A percentile compares a stretch with the other conserved stretches of the same genome.
These are phyloP conservation scores for Entomortierella beljakovae DNA, from an alignment of 192 early-diverging fungal species.

Conservation along the genomic window DNA sequence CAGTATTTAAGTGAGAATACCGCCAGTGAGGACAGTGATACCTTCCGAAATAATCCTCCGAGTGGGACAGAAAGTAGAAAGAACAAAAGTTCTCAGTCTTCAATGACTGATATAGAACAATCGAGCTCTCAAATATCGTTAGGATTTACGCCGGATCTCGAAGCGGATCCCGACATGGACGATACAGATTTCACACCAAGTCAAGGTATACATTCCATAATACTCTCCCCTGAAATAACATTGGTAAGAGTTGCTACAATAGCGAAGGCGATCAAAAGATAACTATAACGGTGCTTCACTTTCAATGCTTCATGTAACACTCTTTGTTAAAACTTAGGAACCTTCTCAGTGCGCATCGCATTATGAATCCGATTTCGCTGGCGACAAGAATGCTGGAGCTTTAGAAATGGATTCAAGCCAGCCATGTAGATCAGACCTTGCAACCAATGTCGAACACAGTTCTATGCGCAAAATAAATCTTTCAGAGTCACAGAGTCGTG, in stretches of 20 bases:
- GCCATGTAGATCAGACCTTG: too few species aligned
- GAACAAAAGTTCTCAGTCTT: not conserved
- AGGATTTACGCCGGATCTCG: slow-evolving; percentile 15
- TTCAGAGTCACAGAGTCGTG: not conserved
- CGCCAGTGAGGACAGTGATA: too few species aligned
- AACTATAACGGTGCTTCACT: not conserved
- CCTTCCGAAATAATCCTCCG: too few species aligned
- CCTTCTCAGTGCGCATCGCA: too few species aligned
- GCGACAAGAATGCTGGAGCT: too few species aligned
- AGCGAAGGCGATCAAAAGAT: not conserved
- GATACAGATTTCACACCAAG: slow-evolving; percentile 14
- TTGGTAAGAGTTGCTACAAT: not conserved
- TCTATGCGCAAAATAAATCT: not conserved
- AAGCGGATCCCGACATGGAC: not conserved
- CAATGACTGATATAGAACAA: not conserved
- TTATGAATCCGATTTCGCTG: too few species aligned
- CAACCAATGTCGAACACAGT: too few species aligned
- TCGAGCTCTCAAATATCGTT: not conserved
- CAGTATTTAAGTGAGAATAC: too few species aligned
- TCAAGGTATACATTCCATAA: slow-evolving; percentile 11
- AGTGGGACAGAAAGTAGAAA: not conserved
- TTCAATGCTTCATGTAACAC: not conserved
- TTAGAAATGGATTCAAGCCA: too few species aligned
- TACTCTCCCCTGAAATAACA: not conserved
- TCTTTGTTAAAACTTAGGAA: too few species aligned